Percentiles rank a stretch among this genome's conserved stretches.
These are phyloP conservation scores for Carallia brachiata DNA, from an alignment of 345 rosid species.

Conservation along the genomic window DNA sequence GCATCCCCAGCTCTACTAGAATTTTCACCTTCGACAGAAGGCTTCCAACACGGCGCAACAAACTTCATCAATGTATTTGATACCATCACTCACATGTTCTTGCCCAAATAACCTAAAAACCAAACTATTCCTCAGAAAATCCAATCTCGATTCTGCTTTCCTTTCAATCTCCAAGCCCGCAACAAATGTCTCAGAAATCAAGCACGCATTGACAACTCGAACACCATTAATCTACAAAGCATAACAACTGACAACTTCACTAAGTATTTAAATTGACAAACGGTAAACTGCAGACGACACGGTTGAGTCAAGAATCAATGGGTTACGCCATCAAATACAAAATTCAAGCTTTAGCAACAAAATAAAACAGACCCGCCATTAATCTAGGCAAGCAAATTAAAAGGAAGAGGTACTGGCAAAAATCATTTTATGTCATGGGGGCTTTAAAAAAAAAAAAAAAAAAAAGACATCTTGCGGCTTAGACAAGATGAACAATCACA, in stretches of 20 bases:
- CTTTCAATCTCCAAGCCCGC: conserved; percentile 43
- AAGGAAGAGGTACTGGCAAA: not conserved
- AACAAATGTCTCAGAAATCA: conserved; percentile 54
- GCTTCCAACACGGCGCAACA: conserved; percentile 87
- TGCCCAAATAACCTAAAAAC: conserved; percentile 61
- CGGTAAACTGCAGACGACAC: too few relatives aligned
- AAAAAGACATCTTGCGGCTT: too few relatives aligned
- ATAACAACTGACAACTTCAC: not conserved
- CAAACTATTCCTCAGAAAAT: conserved; percentile 46
- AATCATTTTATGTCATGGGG: too few relatives aligned
- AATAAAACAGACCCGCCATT: conserved; percentile 9
- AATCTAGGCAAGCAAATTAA: conserved; percentile 7
- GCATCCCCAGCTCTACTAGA: conserved; percentile 56
- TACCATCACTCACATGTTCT: conserved; percentile 85
- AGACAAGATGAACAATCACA: too few relatives aligned
- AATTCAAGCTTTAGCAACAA: not conserved
- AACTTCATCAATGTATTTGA: conserved; percentile 57
- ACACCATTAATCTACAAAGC: conserved; percentile 75
- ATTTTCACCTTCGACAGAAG: conserved; percentile 67
- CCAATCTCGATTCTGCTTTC: conserved; percentile 36
- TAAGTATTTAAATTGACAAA: not conserved
- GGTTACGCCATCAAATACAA: not conserved
- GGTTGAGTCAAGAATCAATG: not conserved
- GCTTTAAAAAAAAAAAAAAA: too few relatives aligned
- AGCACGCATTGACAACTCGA: conserved; percentile 50